These are phyloP conservation scores for Neotropicomus parvogracilis DNA, from an alignment of 1,284 basidiomycete species.

Conservation along the genomic window DNA sequence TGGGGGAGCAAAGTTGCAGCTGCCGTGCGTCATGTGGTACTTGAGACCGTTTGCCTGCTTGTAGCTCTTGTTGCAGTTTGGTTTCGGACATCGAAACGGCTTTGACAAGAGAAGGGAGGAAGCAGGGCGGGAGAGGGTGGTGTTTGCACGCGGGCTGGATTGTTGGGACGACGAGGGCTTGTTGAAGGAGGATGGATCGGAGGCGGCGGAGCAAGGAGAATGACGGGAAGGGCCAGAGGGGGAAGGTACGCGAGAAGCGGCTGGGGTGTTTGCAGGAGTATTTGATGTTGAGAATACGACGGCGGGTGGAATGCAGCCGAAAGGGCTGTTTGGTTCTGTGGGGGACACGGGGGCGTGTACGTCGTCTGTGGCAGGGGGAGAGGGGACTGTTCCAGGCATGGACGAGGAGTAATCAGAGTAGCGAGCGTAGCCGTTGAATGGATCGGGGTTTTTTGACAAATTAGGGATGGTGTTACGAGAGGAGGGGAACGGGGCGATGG, in stretches of 20 bases:
- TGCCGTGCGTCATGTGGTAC: constrained; percentile 94
- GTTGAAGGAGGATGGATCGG: constrained; percentile 10
- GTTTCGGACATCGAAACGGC: constrained; percentile 95
- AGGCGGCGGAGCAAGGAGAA: constrained; percentile 6
- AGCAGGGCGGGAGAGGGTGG: constrained; percentile 50
- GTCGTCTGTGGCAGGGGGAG: constrained; percentile 35
- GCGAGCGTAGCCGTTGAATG: constrained; percentile 53
- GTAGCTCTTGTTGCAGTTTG: constrained; percentile 97
- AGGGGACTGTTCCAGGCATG: constrained; percentile 53
- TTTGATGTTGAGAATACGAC: constrained; percentile 50
- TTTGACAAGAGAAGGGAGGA: constrained; percentile 64
- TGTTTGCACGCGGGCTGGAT: constrained; percentile 38
- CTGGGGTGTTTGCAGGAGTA: constrained; percentile 41
- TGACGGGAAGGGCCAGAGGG: constrained; percentile 23
- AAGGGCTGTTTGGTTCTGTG: constrained; percentile 34
- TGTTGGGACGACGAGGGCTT: constrained; percentile 21
- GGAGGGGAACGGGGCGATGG: constrained; percentile 28
- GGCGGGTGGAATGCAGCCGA: constrained; percentile 60
- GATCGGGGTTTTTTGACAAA: constrained; percentile 39
- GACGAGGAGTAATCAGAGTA: constrained; percentile 63
- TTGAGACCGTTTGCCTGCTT: constrained; percentile 97
- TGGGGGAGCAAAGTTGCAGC: constrained; percentile 87
- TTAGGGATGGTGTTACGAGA: constrained; percentile 26
- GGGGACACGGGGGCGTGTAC: constrained; percentile 27
- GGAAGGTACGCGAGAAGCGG: constrained; percentile 42